Evolutionary conservation across 805 yeast species (phyloP), one percentile per base, ranked within the genome.

Genomic region (Yarrowia porcina): DNA sequence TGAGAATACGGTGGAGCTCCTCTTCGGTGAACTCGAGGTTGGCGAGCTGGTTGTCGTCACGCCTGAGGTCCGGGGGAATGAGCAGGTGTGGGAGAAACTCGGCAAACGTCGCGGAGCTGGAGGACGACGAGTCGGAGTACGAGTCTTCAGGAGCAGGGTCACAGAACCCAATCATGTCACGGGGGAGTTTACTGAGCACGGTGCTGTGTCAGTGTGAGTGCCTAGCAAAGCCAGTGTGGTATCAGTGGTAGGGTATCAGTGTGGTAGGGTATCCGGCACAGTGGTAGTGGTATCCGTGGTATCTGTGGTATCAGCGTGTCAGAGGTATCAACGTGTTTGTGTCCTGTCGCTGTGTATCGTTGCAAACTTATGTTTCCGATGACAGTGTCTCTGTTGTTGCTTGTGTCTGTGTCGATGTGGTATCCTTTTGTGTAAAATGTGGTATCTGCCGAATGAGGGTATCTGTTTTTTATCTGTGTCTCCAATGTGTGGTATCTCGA

Each of bases 101-200:
- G 4, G 56, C 56, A 32, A 49, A 49, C 11, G 56, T 49, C 11
- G 13, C 56, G 15, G 56, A 49, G 27, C 36, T 20, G 20, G 56
- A 8, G 12, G 56, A 49, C 20, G 56, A 49, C 20, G 56, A 32
- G 28, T 49, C 56, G 28, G 56, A 49, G 30, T 49, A 32, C 54
- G 54, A 23, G 56, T 49, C 56, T 33, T 49, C 56, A 0, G 56
- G 56, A 6, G 56, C 56, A 32, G 56, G 56, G 28, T 49, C 56
- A 49, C 56, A 49, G 39, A 49, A 49, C 39, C 56, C 56, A 28
- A 49, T 49, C 56, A 49, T 49, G 15, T 32, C 54, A 47, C 28
- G 28, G n/a, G n/a, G n/a, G n/a, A n/a, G n/a, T n/a, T n/a, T n/a
- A n/a, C n/a, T n/a, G n/a, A n/a, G n/a, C n/a, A n/a, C n/a, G n/a